Evolutionary conservation across 768 basidiomycete genomes (phyloP).

Genomic region (Tulasnella sp.): DNA sequence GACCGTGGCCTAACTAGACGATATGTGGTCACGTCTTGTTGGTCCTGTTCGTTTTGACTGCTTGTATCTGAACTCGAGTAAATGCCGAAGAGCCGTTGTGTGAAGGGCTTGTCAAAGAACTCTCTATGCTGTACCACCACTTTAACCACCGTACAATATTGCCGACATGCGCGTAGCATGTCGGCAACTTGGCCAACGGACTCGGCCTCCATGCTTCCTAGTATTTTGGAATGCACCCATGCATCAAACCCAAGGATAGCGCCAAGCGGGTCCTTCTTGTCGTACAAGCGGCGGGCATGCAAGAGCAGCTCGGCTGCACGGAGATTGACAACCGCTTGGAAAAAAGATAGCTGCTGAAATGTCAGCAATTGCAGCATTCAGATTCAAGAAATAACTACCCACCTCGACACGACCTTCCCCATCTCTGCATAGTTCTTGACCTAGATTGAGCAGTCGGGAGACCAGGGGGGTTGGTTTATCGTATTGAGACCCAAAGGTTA

Average conservation of each 20-base stretch:
- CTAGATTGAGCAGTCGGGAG: not conserved
- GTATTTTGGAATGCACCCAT: not conserved
- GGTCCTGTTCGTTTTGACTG: no score
- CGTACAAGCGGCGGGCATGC: not conserved
- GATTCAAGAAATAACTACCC: not conserved
- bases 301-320: not conserved
- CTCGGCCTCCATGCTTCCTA: not conserved
- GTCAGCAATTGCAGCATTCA: not conserved
- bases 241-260: conserved; percentile 22
- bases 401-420: not conserved
- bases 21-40: not conserved
- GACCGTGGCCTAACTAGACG: conserved; percentile 2
- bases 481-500: not conserved
- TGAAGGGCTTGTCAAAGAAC: not conserved
- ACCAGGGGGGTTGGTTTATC: not conserved
- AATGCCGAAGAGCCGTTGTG: conserved; percentile 19
- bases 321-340: not conserved
- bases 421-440: not conserved
- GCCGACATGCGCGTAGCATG: not conserved
- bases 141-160: conserved; percentile 6
- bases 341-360: not conserved
- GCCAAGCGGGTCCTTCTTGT: not conserved
- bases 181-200: not conserved
- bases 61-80: not conserved
- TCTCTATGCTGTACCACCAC: not conserved